Percentiles rank a stretch among this genome's conserved stretches.
These are phyloP conservation scores for Candida sanyaensis DNA, from an alignment of 1,139 yeast genomes.

Conservation along the genomic window DNA sequence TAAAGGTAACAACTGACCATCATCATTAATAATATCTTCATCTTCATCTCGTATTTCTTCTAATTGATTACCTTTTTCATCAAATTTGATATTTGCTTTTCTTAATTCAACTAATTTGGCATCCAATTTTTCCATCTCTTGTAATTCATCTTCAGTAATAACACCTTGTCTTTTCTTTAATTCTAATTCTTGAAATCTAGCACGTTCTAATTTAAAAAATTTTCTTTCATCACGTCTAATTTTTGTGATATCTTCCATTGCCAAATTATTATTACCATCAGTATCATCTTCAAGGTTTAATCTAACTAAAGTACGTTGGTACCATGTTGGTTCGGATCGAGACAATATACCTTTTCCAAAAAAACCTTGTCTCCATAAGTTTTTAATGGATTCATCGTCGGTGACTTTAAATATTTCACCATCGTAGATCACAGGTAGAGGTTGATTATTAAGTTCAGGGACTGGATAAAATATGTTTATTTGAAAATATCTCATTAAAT, in stretches of 20 bases:
- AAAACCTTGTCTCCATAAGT: constrained; percentile 83
- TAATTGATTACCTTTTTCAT: constrained; percentile 12
- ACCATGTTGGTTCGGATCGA: constrained; percentile 93
- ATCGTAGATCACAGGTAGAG: constrained; percentile 26
- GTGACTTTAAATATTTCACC: constrained; percentile 47
- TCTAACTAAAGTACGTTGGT: constrained; percentile 55
- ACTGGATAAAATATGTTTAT: constrained; percentile 24
- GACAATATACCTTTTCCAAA: constrained; percentile 92
- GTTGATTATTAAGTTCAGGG: constrained; percentile 25
- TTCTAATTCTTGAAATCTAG: constrained; percentile 38
- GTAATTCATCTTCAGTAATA: constrained; percentile 26
- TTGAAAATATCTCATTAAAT: constrained; percentile 34
- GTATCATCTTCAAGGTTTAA: constrained; percentile 30
- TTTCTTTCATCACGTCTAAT: constrained; percentile 72
- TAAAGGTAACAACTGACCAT: constrained; percentile 37
- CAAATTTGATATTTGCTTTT: constrained; percentile 13
- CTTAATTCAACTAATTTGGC: constrained; percentile 24
- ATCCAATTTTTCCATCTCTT: constrained; percentile 29
- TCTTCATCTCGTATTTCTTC: constrained; percentile 11
- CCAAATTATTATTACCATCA: constrained; percentile 37
- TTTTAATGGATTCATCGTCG: constrained; percentile 49
- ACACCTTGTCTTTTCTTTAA: constrained; percentile 26
- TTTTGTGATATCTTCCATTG: constrained; percentile 77
- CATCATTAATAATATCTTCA: constrained; percentile 30
- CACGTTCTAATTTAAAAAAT: constrained; percentile 63